Base-by-base conservation (phyloP, 495 filamentous ascomycete genomes). In the Parachaetomium inaequale region DNA sequence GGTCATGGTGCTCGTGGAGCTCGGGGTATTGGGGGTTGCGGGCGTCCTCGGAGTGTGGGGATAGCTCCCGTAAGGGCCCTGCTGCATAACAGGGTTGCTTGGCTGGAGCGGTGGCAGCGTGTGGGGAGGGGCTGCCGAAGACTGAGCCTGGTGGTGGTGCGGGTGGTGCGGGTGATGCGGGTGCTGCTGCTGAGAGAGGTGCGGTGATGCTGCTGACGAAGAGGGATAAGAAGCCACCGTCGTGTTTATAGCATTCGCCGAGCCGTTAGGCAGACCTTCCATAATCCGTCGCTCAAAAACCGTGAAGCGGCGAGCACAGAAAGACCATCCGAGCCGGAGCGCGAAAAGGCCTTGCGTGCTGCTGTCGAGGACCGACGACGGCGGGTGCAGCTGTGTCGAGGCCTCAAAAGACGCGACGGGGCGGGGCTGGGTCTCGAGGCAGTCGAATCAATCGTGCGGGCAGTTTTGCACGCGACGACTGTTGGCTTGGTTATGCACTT, bases 61-160 rank as follows among this genome's bases (percentile, higher is more conserved):
- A 58, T 82, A 84, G 75, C 80, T 88, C 47, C 77, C 79, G 76
- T 84, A 83, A 12, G 79, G 66, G 28, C 74, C 70, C 67, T 83
- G 79, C 82, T 74, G 71, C 69, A 88, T 88, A 71, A 81, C 82
- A 66, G 81, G 77, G 68, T 81, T 77, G 73, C 83, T 85, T 59
- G 84, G 82, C 74, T 90, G 86, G 57, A 90, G 77, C 38, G 87
- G 87, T 46, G 87, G 87, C 68, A 90, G 78, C n/a, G 86, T 89
- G 71, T 89, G 86, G 65, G 84, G 77, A 71, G 85, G 82, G 43
- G 79, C 77, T 38, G 80, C 62, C 55, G 70, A 66, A 78, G 56
- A 77, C 74, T 69, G 86, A 25, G 52, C 54, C 17, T 86, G 84
- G 70, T 85, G 84, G 62, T 85, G 84, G 68, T 82, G 82, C 11